Conservation (phyloP, 148 eudicot species). For the Rhododendron ferrugineum region DNA sequence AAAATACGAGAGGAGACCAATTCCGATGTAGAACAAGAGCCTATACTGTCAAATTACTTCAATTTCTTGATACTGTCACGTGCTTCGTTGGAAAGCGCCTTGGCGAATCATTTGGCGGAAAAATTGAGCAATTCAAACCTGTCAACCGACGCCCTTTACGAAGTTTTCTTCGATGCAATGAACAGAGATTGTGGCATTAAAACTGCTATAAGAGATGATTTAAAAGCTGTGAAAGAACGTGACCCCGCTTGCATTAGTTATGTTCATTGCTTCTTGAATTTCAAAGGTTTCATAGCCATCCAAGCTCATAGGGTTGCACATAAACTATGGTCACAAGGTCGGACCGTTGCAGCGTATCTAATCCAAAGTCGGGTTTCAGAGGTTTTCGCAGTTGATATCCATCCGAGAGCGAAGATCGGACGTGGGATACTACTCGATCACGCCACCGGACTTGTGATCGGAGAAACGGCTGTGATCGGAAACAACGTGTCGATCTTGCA, state of each 20-base stretch:
- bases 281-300: slow-evolving; percentile 46
- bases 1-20: slow-evolving; percentile 29
- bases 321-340: slow-evolving; percentile 26
- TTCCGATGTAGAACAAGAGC: slow-evolving; percentile 25
- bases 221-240: slow-evolving; percentile 35
- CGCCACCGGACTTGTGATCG: slow-evolving; percentile 50
- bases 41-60: slow-evolving; percentile 28
- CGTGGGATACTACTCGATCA: slow-evolving; percentile 44
- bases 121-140: slow-evolving; percentile 26
- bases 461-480: slow-evolving; percentile 50
- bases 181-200: slow-evolving; percentile 17
- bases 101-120: slow-evolving; percentile 28
- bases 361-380: slow-evolving; percentile 45
- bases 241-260: slow-evolving; percentile 50
- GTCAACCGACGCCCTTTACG: slow-evolving; percentile 12
- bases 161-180: slow-evolving; percentile 18
- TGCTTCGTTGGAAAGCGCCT: slow-evolving; percentile 30
- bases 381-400: slow-evolving; percentile 48
- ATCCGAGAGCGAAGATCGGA: slow-evolving; percentile 45
- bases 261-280: slow-evolving; percentile 44
- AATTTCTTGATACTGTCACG: slow-evolving; percentile 24
- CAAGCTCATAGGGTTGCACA: slow-evolving; percentile 50
- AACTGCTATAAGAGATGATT: slow-evolving; percentile 27
- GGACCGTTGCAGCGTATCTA: slow-evolving; percentile 19
- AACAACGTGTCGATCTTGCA: slow-evolving; percentile 40